Evolutionary conservation across 2,329 filamentous ascomycete genomes (phyloP), one percentile per base, ranked within the genome.

Genomic region (Aspergillus ustus): DNA sequence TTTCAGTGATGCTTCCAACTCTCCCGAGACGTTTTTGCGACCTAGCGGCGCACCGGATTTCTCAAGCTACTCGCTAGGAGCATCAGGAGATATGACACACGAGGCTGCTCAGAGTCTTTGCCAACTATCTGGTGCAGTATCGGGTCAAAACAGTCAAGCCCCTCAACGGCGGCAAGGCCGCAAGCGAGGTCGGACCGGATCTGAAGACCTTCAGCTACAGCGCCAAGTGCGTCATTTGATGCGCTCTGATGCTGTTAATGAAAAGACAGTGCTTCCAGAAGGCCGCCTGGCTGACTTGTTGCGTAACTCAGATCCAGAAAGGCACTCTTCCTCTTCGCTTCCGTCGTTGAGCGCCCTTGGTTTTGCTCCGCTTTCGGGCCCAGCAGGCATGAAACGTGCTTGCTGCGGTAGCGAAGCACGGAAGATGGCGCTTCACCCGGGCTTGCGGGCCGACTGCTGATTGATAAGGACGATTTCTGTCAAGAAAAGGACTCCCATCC

Each of bases 101-200:
- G 77, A 79, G 65, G 77, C 77, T 3, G 77, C 77, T 20, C 77
- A 75, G 63, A 77, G 78, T 46, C 69, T 80, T 28, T 80, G 77
- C 61, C 75, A 77, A 62, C 67, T 80, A 44, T 77, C 77, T 22
- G 74, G 75, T 15, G 73, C 34, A 13, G 11, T 40, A 40, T 73
- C 20, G 63, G 72, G 8, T 67, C 72, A 19, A 70, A 65, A 28
- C 53, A 63, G 61, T n/a, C 51, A 51, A 48, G 54, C 17, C 54
- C 64, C 58, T 66, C 57, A 48, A 66, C 70, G 61, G 28, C 71
- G 70, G 28, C 69, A 66, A 50, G 73, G 72, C 62, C 73, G 77
- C 52, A 80, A 80, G 60, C 77, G 78, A 57, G 75, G 76, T 52
- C 75, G 77, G 44, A 75, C 77, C 13, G 70, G 71, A 28, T 79